A percentile compares a stretch with the other conserved stretches of the same genome.
phyloP scores from a whole-genome alignment of 73 alveolate genomes.

The Tetrahymena malaccensis region DNA sequence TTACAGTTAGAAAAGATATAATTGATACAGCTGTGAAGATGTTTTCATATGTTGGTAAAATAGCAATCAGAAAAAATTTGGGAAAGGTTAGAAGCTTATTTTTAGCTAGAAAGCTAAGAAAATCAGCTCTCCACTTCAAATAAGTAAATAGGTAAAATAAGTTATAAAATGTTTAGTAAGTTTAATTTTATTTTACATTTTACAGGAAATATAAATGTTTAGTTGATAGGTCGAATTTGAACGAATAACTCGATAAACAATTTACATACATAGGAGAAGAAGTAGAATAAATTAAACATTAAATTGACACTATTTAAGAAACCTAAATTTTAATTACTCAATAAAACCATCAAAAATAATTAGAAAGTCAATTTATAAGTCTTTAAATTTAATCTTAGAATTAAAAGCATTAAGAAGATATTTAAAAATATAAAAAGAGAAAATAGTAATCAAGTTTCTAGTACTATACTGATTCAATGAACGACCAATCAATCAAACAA shows the following conservation, averaged over 20 bases:
- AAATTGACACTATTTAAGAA: background rate
- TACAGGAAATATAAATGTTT: background rate
- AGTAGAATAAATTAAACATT: background rate
- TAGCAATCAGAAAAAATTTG: background rate
- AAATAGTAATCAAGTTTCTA: background rate
- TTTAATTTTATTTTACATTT: background rate
- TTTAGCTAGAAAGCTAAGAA: background rate
- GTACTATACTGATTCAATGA: background rate
- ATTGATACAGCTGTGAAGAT: background rate
- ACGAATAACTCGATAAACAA: background rate
- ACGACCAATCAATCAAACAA: background rate
- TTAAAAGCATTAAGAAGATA: background rate
- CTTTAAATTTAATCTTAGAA: background rate
- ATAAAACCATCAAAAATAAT: background rate
- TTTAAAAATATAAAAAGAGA: background rate
- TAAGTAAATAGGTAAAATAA: background rate
- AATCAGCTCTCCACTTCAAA: background rate
- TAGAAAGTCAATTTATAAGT: background rate
- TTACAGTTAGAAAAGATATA: background rate
- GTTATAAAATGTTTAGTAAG: background rate
- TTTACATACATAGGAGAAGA: background rate
- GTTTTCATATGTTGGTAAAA: background rate
- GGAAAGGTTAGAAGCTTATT: background rate
- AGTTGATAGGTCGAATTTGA: background rate
- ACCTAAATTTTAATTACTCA: background rate